Conservation (phyloP, 176 grass and related monocot genomes). For the Puya raimondii region DNA sequence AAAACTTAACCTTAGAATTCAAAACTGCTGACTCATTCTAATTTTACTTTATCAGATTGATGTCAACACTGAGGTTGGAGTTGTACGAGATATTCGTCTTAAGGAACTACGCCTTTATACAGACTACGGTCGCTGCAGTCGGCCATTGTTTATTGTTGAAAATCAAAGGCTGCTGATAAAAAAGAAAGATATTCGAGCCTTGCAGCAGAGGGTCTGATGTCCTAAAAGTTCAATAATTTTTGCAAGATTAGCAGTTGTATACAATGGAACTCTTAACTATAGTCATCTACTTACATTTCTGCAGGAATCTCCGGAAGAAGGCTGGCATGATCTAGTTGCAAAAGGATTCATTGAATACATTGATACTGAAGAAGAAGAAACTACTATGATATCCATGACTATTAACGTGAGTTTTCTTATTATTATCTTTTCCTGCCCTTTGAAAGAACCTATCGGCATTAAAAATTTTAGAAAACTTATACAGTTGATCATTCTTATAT, state of each 20-base stretch:
- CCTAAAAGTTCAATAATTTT: background rate
- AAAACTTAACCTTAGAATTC: background rate
- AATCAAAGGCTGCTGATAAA: slow-evolving; percentile 86
- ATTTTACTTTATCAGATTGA: slow-evolving; percentile 50
- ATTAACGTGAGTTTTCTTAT: slow-evolving; percentile 59
- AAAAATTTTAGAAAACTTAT: background rate
- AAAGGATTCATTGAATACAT: slow-evolving; percentile 98
- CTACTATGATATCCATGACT: slow-evolving; percentile 97
- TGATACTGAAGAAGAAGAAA: slow-evolving; percentile 97
- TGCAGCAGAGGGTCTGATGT: slow-evolving; percentile 83
- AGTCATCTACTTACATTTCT: slow-evolving; percentile 23
- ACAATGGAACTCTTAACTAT: background rate
- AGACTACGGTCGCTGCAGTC: slow-evolving; percentile 95
- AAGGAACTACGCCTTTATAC: slow-evolving; percentile 95
- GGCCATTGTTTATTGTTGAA: slow-evolving; percentile 94
- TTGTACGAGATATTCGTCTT: slow-evolving; percentile 88
- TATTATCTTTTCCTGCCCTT: background rate
- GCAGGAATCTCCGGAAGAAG: slow-evolving; percentile 84
- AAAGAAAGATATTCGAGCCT: slow-evolving; percentile 66
- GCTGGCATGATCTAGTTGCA: slow-evolving; percentile 86
- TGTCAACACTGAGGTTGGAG: slow-evolving; percentile 98
- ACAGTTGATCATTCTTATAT: background rate
- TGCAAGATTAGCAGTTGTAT: background rate
- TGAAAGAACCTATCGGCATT: background rate
- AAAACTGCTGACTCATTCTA: slow-evolving; percentile 18